Percentiles rank a stretch among this genome's conserved stretches.
Evolutionary conservation across 75 land plant species (phyloP).

Genomic region (Pseudotsuga menziesii): DNA sequence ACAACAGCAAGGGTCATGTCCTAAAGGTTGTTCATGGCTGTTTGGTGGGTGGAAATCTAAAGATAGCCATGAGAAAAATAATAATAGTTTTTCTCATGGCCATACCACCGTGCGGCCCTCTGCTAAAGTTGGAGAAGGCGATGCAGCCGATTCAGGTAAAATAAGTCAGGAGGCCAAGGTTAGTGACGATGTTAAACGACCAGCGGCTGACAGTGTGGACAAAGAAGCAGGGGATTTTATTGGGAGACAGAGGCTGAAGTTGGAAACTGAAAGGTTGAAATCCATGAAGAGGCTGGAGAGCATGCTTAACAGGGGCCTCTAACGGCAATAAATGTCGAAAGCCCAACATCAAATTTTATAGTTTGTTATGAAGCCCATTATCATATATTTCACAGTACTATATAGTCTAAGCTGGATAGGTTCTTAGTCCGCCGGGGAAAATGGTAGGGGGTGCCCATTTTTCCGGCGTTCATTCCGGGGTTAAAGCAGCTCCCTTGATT

Average conservation of each 20-base stretch:
- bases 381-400: no score
- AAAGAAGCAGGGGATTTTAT: background rate
- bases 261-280: background rate
- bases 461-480: no score
- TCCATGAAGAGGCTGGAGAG: slow-evolving; percentile 7
- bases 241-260: no score
- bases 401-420: no score
- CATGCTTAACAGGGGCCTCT: background rate
- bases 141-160: no score
- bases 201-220: background rate
- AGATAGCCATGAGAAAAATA: background rate
- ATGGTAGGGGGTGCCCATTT: no score
- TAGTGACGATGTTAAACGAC: background rate
- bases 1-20: background rate
- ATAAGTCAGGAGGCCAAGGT: no score
- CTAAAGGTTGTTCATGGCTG: background rate
- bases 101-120: background rate
- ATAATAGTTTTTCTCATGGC: background rate
- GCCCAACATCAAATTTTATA: no score
- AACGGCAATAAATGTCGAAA: background rate
- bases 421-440: no score
- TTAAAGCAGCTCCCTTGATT: no score
- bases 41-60: background rate
- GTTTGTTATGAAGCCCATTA: no score
- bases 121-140: background rate